These are phyloP conservation scores for Discostella stelligeroides DNA, from an alignment of 108 stramenopile species.

Conservation along the genomic window DNA sequence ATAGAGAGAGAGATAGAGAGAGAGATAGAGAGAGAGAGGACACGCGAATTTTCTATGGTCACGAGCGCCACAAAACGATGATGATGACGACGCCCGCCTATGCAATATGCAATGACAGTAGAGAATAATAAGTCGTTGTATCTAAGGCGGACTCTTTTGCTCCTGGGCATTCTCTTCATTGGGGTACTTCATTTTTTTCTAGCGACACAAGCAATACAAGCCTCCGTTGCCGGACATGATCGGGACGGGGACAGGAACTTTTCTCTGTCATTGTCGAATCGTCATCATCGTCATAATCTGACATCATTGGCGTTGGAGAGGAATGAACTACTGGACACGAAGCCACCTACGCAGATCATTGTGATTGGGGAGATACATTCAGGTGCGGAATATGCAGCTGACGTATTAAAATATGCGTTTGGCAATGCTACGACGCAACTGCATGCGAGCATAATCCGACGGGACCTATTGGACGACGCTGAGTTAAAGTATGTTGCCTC, in stretches of 20 bases:
- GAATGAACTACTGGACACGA: background rate
- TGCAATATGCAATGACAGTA: background rate
- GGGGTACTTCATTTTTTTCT: constrained; percentile 18
- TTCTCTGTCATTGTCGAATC: no score
- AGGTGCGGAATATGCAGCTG: constrained; percentile 15
- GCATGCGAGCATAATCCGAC: constrained; percentile 10
- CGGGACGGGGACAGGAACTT: background rate
- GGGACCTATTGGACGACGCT: constrained; percentile 8
- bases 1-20: no score
- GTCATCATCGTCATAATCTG: background rate
- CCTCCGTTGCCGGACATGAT: background rate
- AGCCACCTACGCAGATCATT: constrained; percentile 32
- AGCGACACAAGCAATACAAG: background rate
- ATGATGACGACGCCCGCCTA: no score
- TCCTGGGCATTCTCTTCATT: constrained; percentile 14
- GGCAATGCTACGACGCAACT: background rate
- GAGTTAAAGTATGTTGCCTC: constrained; percentile 26
- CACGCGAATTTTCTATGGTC: no score
- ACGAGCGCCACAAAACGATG: no score
- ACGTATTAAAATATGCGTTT: constrained; percentile 30
- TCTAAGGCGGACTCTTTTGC: constrained; percentile 10
- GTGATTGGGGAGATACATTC: constrained; percentile 38
- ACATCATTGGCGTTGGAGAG: background rate
- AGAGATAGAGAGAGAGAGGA: no score
- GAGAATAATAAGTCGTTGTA: constrained; percentile 7